Conservation (phyloP, 2,329 filamentous ascomycete genomes). For the Dactylellina drechsleri region DNA sequence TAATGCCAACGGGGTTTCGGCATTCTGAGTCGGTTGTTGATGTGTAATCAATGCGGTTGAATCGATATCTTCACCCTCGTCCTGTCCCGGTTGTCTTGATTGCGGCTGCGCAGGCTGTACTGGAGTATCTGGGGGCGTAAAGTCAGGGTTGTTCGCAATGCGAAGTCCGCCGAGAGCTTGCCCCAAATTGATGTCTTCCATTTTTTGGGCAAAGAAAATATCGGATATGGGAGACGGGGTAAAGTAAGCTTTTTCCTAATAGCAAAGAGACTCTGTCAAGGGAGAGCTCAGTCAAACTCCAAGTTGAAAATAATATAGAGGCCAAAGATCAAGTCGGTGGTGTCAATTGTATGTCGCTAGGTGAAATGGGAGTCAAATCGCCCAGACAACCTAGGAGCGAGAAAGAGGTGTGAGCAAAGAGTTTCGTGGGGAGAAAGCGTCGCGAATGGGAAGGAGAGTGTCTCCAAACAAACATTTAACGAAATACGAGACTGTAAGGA, state of each 20-base stretch:
- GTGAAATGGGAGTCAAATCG: constrained; percentile 38
- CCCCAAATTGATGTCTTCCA: constrained; percentile 93
- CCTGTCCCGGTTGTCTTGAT: constrained; percentile 29
- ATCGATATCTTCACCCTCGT: constrained; percentile 24
- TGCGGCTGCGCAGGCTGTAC: constrained; percentile 30
- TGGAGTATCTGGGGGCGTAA: constrained; percentile 56
- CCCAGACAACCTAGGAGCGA: constrained; percentile 25
- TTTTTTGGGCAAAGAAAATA: constrained; percentile 61
- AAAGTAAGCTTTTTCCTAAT: no score
- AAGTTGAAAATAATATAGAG: background rate
- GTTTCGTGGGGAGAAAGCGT: background rate
- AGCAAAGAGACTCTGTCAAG: no score
- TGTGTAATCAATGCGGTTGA: background rate
- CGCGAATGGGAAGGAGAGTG: no score
- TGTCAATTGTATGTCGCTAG: background rate
- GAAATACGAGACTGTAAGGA: no score
- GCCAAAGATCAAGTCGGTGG: background rate
- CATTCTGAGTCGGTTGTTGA: background rate
- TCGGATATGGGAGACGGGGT: background rate
- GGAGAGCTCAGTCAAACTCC: background rate
- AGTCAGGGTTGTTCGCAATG: constrained; percentile 82
- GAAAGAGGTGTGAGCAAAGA: constrained; percentile 3
- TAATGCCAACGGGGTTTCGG: constrained; percentile 10
- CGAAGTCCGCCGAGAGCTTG: constrained; percentile 91
- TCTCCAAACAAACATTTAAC: background rate